Percentiles rank a stretch among this genome's conserved stretches.
phyloP scores from a whole-genome alignment of 768 basidiomycete genomes.

The Astraeus odoratus region DNA sequence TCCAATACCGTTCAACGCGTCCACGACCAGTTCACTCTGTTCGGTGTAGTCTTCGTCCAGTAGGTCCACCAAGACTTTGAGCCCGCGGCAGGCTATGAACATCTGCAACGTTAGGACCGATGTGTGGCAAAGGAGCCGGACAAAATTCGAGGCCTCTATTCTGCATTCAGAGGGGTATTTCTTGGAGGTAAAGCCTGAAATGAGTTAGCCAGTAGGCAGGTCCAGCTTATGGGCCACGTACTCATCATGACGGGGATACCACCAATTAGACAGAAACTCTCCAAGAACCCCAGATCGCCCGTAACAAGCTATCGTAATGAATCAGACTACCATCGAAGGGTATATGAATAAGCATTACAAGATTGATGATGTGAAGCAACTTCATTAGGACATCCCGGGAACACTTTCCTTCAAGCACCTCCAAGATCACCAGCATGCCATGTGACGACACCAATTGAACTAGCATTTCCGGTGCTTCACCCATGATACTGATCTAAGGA shows the following conservation, averaged over 20 bases:
- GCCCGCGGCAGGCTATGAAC: slow-evolving; percentile 97
- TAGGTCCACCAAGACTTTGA: slow-evolving; percentile 91
- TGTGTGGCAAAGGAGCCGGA: slow-evolving; percentile 85
- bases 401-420: slow-evolving; percentile 83
- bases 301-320: slow-evolving; percentile 44
- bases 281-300: slow-evolving; percentile 76
- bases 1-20: slow-evolving; percentile 90
- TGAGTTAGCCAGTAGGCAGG: slow-evolving; percentile 5
- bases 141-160: slow-evolving; percentile 92
- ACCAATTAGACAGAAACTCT: slow-evolving; percentile 92
- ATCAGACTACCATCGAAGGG: neutral
- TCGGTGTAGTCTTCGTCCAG: slow-evolving; percentile 94
- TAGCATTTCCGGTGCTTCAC: slow-evolving; percentile 80
- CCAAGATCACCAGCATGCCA: slow-evolving; percentile 91
- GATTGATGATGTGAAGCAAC: slow-evolving; percentile 81
- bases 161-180: slow-evolving; percentile 90
- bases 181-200: slow-evolving; percentile 84
- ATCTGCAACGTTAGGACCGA: slow-evolving; percentile 94
- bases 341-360: slow-evolving; percentile 40
- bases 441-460: slow-evolving; percentile 85
- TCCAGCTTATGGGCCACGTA: slow-evolving; percentile 24
- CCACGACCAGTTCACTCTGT: slow-evolving; percentile 84
- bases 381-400: slow-evolving; percentile 83
- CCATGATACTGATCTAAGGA: slow-evolving; percentile 64
- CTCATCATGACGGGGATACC: slow-evolving; percentile 97